Evolutionary conservation across 306 rosid species (phyloP).

Genomic region (Gastrolobium villosum): DNA sequence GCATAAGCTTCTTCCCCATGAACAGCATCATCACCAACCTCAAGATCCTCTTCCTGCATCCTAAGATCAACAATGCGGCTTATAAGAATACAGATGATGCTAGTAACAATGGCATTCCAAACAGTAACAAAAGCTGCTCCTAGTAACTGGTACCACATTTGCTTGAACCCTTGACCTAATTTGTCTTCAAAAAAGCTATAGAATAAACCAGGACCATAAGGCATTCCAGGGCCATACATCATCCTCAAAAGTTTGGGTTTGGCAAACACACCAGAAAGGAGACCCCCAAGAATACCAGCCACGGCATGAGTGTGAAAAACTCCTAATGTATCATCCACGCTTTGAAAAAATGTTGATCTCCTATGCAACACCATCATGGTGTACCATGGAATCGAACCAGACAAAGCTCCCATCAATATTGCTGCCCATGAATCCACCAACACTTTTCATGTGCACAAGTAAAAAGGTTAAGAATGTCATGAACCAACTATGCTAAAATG

Average conservation of each 20-base stretch:
- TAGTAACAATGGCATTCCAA: conserved; percentile 71
- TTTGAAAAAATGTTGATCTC: conserved; percentile 46
- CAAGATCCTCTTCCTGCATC: conserved; percentile 79
- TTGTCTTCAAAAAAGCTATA: conserved; percentile 36
- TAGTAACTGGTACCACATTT: conserved; percentile 57
- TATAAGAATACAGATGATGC: conserved; percentile 64
- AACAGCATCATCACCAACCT: conserved; percentile 75
- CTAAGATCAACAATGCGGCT: conserved; percentile 58
- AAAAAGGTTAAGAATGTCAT: not conserved
- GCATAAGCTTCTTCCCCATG: conserved; percentile 86
- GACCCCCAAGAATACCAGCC: conserved; percentile 68
- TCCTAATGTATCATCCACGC: conserved; percentile 81
- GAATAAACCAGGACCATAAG: conserved; percentile 53
- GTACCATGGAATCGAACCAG: conserved; percentile 54
- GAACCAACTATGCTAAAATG: no score
- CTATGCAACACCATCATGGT: conserved; percentile 82
- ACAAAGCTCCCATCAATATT: conserved; percentile 45
- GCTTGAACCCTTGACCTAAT: conserved; percentile 46
- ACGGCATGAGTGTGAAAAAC: conserved; percentile 87
- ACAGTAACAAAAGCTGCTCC: conserved; percentile 68
- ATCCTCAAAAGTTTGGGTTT: conserved; percentile 54
- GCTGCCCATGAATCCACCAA: conserved; percentile 56
- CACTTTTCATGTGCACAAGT: conserved; percentile 7
- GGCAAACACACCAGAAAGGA: conserved; percentile 77
- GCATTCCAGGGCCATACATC: conserved; percentile 47